A percentile compares a stretch with the other conserved stretches of the same genome.
These are phyloP conservation scores for Aspergillus biplanus DNA, from an alignment of 495 filamentous ascomycete genomes.

Conservation along the genomic window DNA sequence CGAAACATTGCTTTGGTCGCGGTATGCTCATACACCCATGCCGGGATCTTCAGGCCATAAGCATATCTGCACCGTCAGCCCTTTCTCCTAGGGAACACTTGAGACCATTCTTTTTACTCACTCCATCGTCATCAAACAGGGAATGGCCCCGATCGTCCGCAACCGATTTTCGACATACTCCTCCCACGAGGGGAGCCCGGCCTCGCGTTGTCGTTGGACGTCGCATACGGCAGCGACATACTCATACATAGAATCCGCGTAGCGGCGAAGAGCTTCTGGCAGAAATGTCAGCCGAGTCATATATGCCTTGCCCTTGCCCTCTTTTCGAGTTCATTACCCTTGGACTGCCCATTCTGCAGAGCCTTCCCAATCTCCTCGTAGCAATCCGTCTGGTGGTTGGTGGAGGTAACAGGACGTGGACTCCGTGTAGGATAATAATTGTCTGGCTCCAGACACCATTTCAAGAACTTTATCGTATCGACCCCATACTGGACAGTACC, in stretches of 20 bases:
- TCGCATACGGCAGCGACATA: neutral
- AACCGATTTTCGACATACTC: neutral
- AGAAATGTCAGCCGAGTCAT: neutral
- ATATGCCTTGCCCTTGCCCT: too few species aligned
- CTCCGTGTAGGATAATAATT: neutral
- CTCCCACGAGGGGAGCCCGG: neutral
- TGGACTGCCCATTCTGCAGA: conserved; percentile 1
- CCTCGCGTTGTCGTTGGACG: neutral
- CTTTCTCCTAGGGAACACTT: neutral
- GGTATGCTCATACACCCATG: neutral
- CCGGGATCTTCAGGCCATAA: neutral
- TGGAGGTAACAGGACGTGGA: neutral
- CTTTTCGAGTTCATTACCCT: too few species aligned
- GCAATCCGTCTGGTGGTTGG: neutral
- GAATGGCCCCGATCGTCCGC: neutral
- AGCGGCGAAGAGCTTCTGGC: neutral
- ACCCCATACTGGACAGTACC: neutral
- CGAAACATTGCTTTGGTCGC: neutral
- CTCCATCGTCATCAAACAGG: conserved; percentile 6
- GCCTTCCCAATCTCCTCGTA: conserved; percentile 1
- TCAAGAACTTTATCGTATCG: neutral
- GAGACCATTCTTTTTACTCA: neutral
- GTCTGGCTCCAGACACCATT: conserved; percentile 7
- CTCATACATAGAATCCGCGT: neutral
- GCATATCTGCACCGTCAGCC: neutral